phyloP scores from a whole-genome alignment of 2,329 filamentous ascomycete species.

The Pseudonectria buxi region DNA sequence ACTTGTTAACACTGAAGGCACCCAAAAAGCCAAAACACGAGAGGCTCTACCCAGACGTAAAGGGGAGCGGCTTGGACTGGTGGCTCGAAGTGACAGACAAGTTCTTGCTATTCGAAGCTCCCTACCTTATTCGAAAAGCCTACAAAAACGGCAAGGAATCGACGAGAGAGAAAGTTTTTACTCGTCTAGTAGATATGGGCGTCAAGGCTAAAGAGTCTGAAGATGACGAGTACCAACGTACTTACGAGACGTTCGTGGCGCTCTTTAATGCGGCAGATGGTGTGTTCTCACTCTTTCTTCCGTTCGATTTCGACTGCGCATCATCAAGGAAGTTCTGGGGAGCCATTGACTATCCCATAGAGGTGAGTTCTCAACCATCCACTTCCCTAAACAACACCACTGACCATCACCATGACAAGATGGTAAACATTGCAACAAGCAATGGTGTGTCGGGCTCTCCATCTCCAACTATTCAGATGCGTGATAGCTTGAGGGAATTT shows the following conservation, averaged over 20 bases:
- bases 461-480: slow-evolving; percentile 4
- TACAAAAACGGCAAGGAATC: slow-evolving; percentile 21
- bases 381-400: background rate
- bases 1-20: slow-evolving; percentile 14
- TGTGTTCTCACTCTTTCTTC: slow-evolving; percentile 38
- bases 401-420: background rate
- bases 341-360: slow-evolving; percentile 25
- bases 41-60: background rate
- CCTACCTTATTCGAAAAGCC: slow-evolving; percentile 20
- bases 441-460: no score
- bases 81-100: slow-evolving; percentile 21
- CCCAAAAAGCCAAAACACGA: no score
- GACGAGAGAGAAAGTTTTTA: slow-evolving; percentile 17
- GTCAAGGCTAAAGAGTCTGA: slow-evolving; percentile 16
- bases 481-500: slow-evolving; percentile 16
- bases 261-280: slow-evolving; percentile 35
- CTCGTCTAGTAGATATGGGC: slow-evolving; percentile 16
- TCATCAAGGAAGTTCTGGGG: slow-evolving; percentile 40
- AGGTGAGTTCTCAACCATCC: slow-evolving; percentile 16
- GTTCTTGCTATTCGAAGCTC: slow-evolving; percentile 20
- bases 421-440: background rate
- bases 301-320: slow-evolving; percentile 27
- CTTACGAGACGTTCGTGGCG: slow-evolving; percentile 29
- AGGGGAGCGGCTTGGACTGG: slow-evolving; percentile 8
- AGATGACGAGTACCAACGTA: slow-evolving; percentile 15